Base-by-base conservation (phyloP, 345 rosid genomes). In the Camelina neglecta region DNA sequence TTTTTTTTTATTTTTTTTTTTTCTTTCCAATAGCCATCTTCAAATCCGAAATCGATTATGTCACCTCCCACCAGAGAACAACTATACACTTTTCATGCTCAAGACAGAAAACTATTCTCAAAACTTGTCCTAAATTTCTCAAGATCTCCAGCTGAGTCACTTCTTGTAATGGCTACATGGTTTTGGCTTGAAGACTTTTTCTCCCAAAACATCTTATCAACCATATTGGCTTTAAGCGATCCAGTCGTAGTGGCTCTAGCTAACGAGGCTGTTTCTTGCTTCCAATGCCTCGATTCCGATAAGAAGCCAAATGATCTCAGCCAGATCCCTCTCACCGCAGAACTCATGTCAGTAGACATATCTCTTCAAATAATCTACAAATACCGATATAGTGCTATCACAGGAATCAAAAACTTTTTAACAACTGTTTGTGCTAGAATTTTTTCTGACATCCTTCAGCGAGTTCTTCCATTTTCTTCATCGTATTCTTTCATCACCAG, bases 91-190 rank as follows among this genome's bases (percentile, higher is more conserved):
- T 85, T 31, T 54, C 81, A 85, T 58, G 38, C 71, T 9, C 65
- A 73, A 15, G 87, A 83, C 11, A 69, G 89, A 35, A 71, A 75
- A 11, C 20, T 83, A 1, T 85, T 85, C 77, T 66, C 82, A 15
- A 80, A 78, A 24, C 13, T 85, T 54, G 73, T 85, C 7, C 2
- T 82, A 12, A 51, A 26, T 3, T 60, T 71, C 26, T 41, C 74
- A 68, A 69, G 73, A 41, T 23, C 73, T 0, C 84, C 83, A 0
- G 80, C 75, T 11, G 83, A 85, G 9, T 80, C 81, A 61, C 67
- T 85, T n/a, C 78, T 85, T 8, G 29, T 85, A 41, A 67, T 85
- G 73, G 83, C 89, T 1, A 35, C 76, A 24, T 85, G 89, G 89
- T 58, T 85, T 18, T 85, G 89, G 89, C 74, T 85, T 5, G 85